Evolutionary conservation across 495 filamentous ascomycete genomes (phyloP), one percentile per base, ranked within the genome.

Genomic region (Amphirosellinia nigrospora): DNA sequence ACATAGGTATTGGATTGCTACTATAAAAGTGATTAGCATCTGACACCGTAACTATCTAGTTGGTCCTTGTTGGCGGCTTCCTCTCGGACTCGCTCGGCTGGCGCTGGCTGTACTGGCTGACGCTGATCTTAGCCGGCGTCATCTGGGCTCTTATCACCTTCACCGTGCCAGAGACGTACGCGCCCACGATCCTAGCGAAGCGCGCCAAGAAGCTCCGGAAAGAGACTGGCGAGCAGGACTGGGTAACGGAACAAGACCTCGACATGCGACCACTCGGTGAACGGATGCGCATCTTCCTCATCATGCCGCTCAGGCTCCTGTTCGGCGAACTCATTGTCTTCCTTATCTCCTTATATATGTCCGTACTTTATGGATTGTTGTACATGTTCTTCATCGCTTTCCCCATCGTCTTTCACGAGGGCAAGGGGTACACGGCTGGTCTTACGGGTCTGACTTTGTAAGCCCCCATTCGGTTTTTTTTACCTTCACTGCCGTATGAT

Each of bases 41-140:
- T 73, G 75, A 70, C 77, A 68, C 55, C 19, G 9, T 23, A 6
- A 41, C 26, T 16, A 19, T 45, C 1, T 55, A 82, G 81, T 87
- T 69, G 89, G 89, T 71, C 92, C 92, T 96, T 8, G 84, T 89
- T 30, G 93, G 93, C 78, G 93, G 93, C 50, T 94, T 89, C 78
- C 80, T 96, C 7, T 83, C 84, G 15, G 89, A 93, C 72, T 85
- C 85, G 4, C 80, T 81, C 0, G 91, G 90, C 62, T 96, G 93
- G 93, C 82, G 91, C 68, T 96, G 93, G 93, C 83, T 95, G 3
- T 95, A 94, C 82, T 94, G 92, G 92, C 83, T 94, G 66, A 91
- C 93, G 66, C 79, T 94, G 21, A 95, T 95, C 70, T 70, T 93
- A 39, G 75, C 89, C 58, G 88, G 86, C 48, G 78, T 89, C 58